Conservation (phyloP, 176 grass and related monocot species). For the barley (Hordeum vulgare) region MorexV3_pseudomolecules_assembly NC_058518.1:442919573-442920072, state of each 20-base stretch:
- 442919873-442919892: background rate
- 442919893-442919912: background rate
- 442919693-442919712: background rate
- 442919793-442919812: background rate
- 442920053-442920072: too few relatives aligned
- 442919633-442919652: background rate
- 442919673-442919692: background rate
- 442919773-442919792: background rate
- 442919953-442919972: too few relatives aligned
- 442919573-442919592: background rate
- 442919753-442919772: background rate
- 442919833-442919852: background rate
- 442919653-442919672: background rate
- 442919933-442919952: too few relatives aligned
- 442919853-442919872: background rate
- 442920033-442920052: too few relatives aligned
- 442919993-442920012: too few relatives aligned
- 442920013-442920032: too few relatives aligned
- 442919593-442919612: background rate
- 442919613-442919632: background rate
- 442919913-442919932: too few relatives aligned
- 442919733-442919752: background rate
- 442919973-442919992: too few relatives aligned
- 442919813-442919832: background rate
- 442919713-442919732: background rate